A percentile compares a stretch with the other conserved stretches of the same genome.
Evolutionary conservation across 495 filamentous ascomycete species (phyloP).

Genomic region (Filosporella fistucella): DNA sequence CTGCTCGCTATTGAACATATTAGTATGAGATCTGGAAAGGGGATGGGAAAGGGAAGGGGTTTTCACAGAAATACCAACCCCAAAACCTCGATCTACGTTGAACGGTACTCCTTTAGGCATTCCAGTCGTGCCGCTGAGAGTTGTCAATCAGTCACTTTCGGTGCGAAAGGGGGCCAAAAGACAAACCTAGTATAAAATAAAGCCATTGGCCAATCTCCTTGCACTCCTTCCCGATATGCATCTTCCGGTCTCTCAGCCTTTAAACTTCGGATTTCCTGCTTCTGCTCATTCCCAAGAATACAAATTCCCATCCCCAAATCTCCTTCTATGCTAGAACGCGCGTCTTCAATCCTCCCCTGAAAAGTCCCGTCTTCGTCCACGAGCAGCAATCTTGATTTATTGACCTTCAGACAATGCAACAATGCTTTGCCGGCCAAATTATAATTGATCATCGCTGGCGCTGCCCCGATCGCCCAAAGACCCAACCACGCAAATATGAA

Average conservation of each 20-base stretch:
- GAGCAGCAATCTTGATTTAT: constrained; percentile 64
- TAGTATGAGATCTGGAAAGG: constrained; percentile 10
- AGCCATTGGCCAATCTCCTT: constrained; percentile 46
- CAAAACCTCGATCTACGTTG: constrained; percentile 24
- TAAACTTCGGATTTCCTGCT: constrained; percentile 40
- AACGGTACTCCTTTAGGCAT: constrained; percentile 43
- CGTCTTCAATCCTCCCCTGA: constrained; percentile 49
- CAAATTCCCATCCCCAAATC: constrained; percentile 50
- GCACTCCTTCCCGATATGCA: constrained; percentile 40
- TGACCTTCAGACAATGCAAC: constrained; percentile 71
- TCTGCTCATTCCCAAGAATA: constrained; percentile 42
- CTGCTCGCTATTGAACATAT: constrained; percentile 25
- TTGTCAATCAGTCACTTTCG: neutral
- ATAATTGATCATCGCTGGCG: constrained; percentile 93
- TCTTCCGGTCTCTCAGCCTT: constrained; percentile 45
- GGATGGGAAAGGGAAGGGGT: constrained; percentile 52
- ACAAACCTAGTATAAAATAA: constrained; percentile 62
- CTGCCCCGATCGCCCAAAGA: constrained; percentile 83
- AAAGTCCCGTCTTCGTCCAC: constrained; percentile 62
- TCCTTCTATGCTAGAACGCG: constrained; percentile 37
- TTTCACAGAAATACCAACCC: constrained; percentile 33
- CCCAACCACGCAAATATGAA: constrained; percentile 84
- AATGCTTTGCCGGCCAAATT: constrained; percentile 75
- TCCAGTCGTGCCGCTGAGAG: constrained; percentile 41
- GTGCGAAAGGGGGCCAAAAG: neutral